Base-by-base conservation (phyloP, 805 yeast genomes). In the Candida odintsovae region DNA sequence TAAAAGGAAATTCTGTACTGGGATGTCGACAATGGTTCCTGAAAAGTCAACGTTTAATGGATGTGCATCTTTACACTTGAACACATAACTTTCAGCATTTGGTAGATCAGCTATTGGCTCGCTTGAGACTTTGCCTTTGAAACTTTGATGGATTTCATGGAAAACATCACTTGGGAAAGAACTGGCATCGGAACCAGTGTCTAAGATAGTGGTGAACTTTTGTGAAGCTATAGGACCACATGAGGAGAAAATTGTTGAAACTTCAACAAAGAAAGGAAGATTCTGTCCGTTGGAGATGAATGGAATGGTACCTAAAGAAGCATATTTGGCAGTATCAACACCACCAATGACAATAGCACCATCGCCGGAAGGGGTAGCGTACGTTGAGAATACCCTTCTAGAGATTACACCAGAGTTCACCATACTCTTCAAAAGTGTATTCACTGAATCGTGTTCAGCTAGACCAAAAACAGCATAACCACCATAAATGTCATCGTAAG, bases 41-140 rank as follows among this genome's bases (percentile, higher is more conserved):
- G 50, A 46, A 44, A 57, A 50, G 40, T 50, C 44, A 6, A 57
- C 36, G 6, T 31, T 31, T 11, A 57, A 22, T 0, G 53, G 44
- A n/a, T 41, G 37, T 3, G 59, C 55, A 36, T 50, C 25, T 11
- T 44, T 25, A 45, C 62, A 57, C 37, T 56, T 59, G 50, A 58
- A 54, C 18, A 61, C 41, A 52, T 74, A 75, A 7, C 65, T 59
- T 12, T 69, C 74, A 21, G 47, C 40, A 13, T 25, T 22, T 18
- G 31, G 26, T n/a, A 28, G 23, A 10, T 23, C 47, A 25, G n/a
- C 58, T 65, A 35, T 76, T 74, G 11, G 20, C 18, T 40, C 35
- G 2, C 31, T 35, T 19, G 49, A 39, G 11, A 38, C 43, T 22
- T 36, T 16, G 37, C 52, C 57, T 12, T 50, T 54, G 26, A 54